Percentiles rank a stretch among this genome's conserved stretches.
These are phyloP conservation scores for Fistulinella prunicolor DNA, from an alignment of 768 basidiomycete genomes.

Conservation along the genomic window DNA sequence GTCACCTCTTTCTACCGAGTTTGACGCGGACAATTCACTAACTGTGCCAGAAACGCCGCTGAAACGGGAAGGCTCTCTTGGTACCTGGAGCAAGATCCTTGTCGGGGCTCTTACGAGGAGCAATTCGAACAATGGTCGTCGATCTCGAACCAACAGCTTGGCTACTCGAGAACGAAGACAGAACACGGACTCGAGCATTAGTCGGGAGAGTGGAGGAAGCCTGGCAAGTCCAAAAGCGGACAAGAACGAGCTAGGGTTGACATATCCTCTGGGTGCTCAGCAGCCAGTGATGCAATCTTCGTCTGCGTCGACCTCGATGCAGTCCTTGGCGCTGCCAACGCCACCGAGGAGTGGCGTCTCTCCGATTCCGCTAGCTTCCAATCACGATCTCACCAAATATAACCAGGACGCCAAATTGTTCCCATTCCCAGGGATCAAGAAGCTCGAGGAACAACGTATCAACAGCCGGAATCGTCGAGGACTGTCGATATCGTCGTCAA, in stretches of 20 bases:
- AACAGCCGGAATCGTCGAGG: slow-evolving; percentile 53
- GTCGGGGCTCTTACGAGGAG: slow-evolving; percentile 65
- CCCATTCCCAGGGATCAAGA: slow-evolving; percentile 86
- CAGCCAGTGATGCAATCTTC: slow-evolving; percentile 58
- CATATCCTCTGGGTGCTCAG: slow-evolving; percentile 45
- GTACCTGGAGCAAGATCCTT: slow-evolving; percentile 66
- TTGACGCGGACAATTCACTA: slow-evolving; percentile 47
- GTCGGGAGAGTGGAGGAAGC: slow-evolving; percentile 75
- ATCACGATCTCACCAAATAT: slow-evolving; percentile 70
- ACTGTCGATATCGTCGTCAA: slow-evolving; percentile 46
- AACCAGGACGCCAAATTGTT: slow-evolving; percentile 70
- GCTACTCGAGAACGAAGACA: slow-evolving; percentile 62
- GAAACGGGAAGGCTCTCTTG: slow-evolving; percentile 58
- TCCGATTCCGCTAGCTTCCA: slow-evolving; percentile 74
- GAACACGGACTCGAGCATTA: slow-evolving; percentile 69
- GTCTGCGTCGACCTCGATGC: slow-evolving; percentile 61
- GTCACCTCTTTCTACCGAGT: slow-evolving; percentile 52
- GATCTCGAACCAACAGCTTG: slow-evolving; percentile 78
- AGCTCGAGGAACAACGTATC: slow-evolving; percentile 67
- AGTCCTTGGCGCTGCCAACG: slow-evolving; percentile 57
- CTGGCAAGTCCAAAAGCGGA: slow-evolving; percentile 60
- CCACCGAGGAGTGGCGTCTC: slow-evolving; percentile 60
- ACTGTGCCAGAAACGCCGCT: slow-evolving; percentile 42
- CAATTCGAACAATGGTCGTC: slow-evolving; percentile 64
- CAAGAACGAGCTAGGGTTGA: slow-evolving; percentile 40